Conservation (phyloP, 1,284 basidiomycete genomes). For the Ceratobasidium papillatum region DNA sequence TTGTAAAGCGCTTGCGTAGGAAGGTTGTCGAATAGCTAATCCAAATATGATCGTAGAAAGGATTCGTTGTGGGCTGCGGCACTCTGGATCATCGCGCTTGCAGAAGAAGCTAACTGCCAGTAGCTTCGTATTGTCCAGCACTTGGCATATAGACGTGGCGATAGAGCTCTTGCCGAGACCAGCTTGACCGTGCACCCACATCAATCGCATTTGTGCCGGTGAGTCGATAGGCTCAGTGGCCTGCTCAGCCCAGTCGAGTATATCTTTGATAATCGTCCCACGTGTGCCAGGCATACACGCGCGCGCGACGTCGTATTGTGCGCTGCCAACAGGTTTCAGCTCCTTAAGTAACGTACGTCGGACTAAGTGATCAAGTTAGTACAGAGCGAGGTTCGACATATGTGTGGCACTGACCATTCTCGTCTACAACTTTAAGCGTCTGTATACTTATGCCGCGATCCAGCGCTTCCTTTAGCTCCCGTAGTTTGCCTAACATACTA, state of each 20-base stretch:
- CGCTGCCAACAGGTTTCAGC: not conserved
- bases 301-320: not conserved
- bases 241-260: not conserved
- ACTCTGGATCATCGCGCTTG: constrained; percentile 10
- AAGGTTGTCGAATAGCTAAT: not conserved
- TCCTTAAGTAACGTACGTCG: not conserved
- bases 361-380: not conserved
- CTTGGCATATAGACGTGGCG: not conserved
- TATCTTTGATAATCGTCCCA: not conserved
- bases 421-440: not conserved
- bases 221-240: not conserved
- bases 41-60: not conserved
- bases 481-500: not conserved
- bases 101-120: constrained; percentile 18
- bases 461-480: not conserved
- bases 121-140: not conserved
- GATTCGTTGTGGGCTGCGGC: not conserved
- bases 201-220: too few relatives aligned
- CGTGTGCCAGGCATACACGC: not conserved
- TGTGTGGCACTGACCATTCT: not conserved
- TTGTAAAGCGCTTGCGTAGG: not conserved
- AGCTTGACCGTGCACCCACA: constrained; percentile 32
- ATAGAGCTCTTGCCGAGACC: constrained; percentile 34
- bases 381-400: not conserved
- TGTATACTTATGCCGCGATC: not conserved